These are phyloP conservation scores for Diaporthe velutina DNA, from an alignment of 2,329 filamentous ascomycete genomes.

Conservation along the genomic window DNA sequence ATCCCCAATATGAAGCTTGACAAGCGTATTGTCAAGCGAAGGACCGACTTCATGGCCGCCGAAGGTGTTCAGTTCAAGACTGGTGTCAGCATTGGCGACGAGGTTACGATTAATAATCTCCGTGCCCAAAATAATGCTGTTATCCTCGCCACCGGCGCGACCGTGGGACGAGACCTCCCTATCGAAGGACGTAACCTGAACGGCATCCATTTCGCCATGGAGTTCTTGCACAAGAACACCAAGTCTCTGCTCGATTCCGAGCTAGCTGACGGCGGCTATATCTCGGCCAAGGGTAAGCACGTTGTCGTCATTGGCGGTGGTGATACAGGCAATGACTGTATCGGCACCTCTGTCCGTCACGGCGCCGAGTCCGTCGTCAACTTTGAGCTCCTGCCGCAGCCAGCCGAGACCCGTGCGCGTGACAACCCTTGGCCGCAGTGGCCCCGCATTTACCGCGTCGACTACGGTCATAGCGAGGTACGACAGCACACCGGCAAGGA, in stretches of 20 bases:
- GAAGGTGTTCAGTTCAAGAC: slow-evolving; percentile 90
- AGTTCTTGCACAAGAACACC: slow-evolving; percentile 97
- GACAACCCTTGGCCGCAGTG: slow-evolving; percentile 99
- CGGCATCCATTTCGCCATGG: slow-evolving; percentile 96
- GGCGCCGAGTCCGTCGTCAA: slow-evolving; percentile 96
- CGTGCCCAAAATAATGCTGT: slow-evolving; percentile 84
- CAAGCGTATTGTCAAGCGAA: slow-evolving; percentile 95
- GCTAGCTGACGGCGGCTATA: slow-evolving; percentile 85
- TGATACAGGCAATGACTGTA: slow-evolving; percentile 98
- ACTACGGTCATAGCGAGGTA: slow-evolving; percentile 96
- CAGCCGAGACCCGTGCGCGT: slow-evolving; percentile 87
- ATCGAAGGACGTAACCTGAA: slow-evolving; percentile 90
- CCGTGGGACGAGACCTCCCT: slow-evolving; percentile 91
- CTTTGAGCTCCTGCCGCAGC: slow-evolving; percentile 95
- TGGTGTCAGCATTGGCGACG: slow-evolving; percentile 82
- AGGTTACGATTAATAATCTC: slow-evolving; percentile 78
- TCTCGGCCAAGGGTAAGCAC: slow-evolving; percentile 95
- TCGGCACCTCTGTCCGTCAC: slow-evolving; percentile 95
- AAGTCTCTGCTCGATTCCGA: slow-evolving; percentile 96
- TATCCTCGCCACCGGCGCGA: slow-evolving; percentile 91
- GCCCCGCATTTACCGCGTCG: slow-evolving; percentile 98
- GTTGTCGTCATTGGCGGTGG: slow-evolving; percentile 97
- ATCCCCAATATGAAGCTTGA: slow-evolving; percentile 99
- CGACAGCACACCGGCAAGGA: slow-evolving; percentile 97
- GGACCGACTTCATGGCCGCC: slow-evolving; percentile 92